Percentiles rank a stretch among this genome's conserved stretches.
phyloP scores from a whole-genome alignment of 2,329 filamentous ascomycete genomes.

The Phialemoniopsis sp. region DNA sequence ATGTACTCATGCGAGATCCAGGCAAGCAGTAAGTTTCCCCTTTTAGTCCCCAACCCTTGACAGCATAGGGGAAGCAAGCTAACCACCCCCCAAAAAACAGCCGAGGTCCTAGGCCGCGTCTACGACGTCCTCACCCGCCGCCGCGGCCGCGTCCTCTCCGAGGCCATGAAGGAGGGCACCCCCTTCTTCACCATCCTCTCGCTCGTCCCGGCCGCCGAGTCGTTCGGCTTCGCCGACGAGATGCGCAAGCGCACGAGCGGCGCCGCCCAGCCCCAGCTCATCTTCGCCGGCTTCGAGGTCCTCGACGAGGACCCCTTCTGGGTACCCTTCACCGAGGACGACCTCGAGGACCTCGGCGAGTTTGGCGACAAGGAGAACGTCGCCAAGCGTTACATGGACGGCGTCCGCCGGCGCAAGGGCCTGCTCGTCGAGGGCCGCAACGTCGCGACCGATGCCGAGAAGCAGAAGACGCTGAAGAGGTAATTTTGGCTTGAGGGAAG shows the following conservation, averaged over 20 bases:
- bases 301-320: conserved; percentile 96
- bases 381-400: conserved; percentile 93
- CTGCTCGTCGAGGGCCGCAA: conserved; percentile 75
- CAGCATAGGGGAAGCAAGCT: neutral
- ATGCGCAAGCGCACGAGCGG: conserved; percentile 93
- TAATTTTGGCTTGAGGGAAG: conserved; percentile 19
- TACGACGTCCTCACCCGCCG: conserved; percentile 97
- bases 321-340: conserved; percentile 95
- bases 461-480: conserved; percentile 71
- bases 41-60: neutral
- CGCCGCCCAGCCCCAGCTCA: conserved; percentile 85
- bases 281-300: conserved; percentile 89
- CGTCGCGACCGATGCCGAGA: conserved; percentile 84
- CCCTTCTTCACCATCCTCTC: conserved; percentile 95
- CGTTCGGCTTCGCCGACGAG: conserved; percentile 93
- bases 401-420: conserved; percentile 81
- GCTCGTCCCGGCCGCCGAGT: conserved; percentile 85
- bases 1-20: conserved; percentile 99
- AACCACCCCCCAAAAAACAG: conserved; percentile 30
- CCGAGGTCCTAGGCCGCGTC: conserved; percentile 90
- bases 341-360: conserved; percentile 93
- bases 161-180: conserved; percentile 90
- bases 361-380: conserved; percentile 92
- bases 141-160: conserved; percentile 81
- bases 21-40: conserved; percentile 67